Base-by-base conservation (phyloP, 108 stramenopile species). In the Cyclotella kingstonii region DNA sequence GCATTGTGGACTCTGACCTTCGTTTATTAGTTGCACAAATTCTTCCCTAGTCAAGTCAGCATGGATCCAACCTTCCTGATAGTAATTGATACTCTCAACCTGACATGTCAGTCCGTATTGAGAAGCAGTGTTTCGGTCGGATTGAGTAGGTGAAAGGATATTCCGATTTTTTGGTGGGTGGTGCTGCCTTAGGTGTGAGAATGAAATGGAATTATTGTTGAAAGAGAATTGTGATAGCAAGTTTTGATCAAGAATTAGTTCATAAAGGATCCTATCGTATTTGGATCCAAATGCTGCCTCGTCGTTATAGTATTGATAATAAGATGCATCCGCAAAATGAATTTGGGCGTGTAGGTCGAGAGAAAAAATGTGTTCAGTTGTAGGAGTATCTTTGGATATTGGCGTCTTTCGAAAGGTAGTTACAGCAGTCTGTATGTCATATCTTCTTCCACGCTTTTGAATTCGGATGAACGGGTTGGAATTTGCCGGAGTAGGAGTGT, bases 41-140 rank as follows among this genome's bases (percentile, higher is more conserved):
- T 90, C 84, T 68, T 90, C 83, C 33, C 89, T 50, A 8, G 85
- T 83, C 39, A 85, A 29, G 47, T 90, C 89, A 28, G 85, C 85
- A 65, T 87, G 85, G 27, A 83, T 46, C 89, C 89, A 90, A 8
- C 75, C 67, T 22, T 78, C 74, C 34, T 50, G 40, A 9, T 75
- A 64, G 52, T 87, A 91, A 18, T 76, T 54, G 2, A 91, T 81
- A 3, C 65, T 49, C 29, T 87, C 83, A 1, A 83, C 83, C 56
- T 91, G 90, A 77, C 90, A 91, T 10, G 30, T 35, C 40, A 85
- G 56, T 14, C 83, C 86, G 33, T 87, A 84, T 45, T 65, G 62
- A 41, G 52, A 45, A 0, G 84, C 90, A n/a, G 75, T 74, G 25
- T 57, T 67, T 41, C 73, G 57, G 70, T 91, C 90, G 29, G 66